Conservation (phyloP, 345 rosid species). For the Arabis alpina region DNA sequence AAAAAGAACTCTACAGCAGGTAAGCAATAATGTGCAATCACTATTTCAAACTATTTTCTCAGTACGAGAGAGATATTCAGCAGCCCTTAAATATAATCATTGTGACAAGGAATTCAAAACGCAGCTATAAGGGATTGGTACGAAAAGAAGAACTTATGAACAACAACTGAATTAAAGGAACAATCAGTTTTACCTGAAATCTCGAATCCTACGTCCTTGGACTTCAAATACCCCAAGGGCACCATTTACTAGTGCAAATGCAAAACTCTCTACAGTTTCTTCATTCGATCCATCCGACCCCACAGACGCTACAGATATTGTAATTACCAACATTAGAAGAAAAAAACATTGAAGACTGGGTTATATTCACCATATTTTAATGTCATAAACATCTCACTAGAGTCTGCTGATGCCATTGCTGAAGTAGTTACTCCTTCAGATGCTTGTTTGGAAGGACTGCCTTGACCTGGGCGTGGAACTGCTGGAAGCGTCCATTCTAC, state of each 20-base stretch:
- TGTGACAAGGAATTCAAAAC: conserved; percentile 7
- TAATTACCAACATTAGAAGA: conserved; percentile 31
- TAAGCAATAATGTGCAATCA: conserved; percentile 32
- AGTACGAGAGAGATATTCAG: conserved; percentile 11
- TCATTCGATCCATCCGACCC: conserved; percentile 69
- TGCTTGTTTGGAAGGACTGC: conserved; percentile 58
- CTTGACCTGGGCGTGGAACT: conserved; percentile 77
- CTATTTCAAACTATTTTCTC: conserved; percentile 19
- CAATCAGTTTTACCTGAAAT: conserved; percentile 64
- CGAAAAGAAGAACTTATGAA: conserved; percentile 13
- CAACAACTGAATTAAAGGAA: conserved; percentile 27
- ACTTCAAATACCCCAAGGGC: conserved; percentile 99
- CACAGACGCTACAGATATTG: conserved; percentile 50
- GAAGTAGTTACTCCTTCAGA: conserved; percentile 61
- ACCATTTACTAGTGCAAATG: conserved; percentile 96
- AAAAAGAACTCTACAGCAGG: conserved; percentile 5
- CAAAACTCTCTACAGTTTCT: conserved; percentile 86
- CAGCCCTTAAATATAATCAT: conserved; percentile 21
- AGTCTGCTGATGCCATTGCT: conserved; percentile 56
- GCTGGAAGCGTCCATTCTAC: conserved; percentile 99
- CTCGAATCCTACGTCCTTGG: conserved; percentile 93
- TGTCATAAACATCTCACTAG: conserved; percentile 59
- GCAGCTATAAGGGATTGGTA: conserved; percentile 20
- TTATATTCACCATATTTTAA: conserved; percentile 12
- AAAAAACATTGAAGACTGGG: conserved; percentile 20